Percentiles rank a stretch among this genome's conserved stretches.
phyloP scores from a whole-genome alignment of 305 asterid genomes.

The Nicotiana rustica region DNA sequence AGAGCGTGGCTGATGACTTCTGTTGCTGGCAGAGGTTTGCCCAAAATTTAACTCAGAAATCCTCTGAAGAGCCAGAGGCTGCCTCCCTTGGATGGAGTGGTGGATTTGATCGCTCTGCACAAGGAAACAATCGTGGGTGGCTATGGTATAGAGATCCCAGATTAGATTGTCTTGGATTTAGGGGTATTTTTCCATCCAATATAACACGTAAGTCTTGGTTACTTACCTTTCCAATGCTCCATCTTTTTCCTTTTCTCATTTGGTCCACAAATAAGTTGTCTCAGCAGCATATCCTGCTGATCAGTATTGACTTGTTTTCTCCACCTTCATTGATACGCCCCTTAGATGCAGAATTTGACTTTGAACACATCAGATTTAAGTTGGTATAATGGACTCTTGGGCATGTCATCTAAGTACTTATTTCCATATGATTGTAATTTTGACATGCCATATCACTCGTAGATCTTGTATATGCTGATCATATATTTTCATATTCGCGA shows the following conservation, averaged over 20 bases:
- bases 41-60: conserved; percentile 47
- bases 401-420: not conserved
- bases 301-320: not conserved
- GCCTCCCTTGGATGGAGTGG: conserved; percentile 78
- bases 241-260: conserved; percentile 25
- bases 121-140: conserved; percentile 69
- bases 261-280: not conserved
- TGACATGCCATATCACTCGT: not conserved
- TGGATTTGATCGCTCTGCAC: conserved; percentile 60
- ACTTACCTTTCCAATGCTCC: conserved; percentile 11
- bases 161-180: conserved; percentile 79
- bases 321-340: not conserved
- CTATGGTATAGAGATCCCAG: conserved; percentile 86
- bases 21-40: conserved; percentile 93
- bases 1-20: conserved; percentile 63
- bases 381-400: not conserved
- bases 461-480: not conserved
- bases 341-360: not conserved
- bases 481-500: conserved; percentile 34
- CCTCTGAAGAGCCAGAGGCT: conserved; percentile 65
- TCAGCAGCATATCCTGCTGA: not conserved
- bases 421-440: not conserved
- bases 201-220: conserved; percentile 61
- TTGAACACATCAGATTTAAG: not conserved
- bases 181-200: conserved; percentile 83